phyloP scores from a whole-genome alignment of 2,329 filamentous ascomycete genomes.

The Gnomoniopsis smithogilvyi region DNA sequence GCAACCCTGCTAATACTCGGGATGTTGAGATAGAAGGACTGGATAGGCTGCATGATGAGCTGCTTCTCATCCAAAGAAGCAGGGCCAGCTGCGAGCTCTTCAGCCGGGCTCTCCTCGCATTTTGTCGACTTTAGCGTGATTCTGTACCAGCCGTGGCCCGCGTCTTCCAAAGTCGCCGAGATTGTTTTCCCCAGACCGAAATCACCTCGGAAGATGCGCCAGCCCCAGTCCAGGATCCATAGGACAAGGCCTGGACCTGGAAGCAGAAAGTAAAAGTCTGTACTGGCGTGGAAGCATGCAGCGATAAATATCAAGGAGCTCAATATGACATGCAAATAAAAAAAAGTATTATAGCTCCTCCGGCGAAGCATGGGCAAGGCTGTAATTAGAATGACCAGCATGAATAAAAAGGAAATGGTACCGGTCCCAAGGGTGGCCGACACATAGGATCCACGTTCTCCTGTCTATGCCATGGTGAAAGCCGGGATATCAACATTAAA shows the following conservation, averaged over 20 bases:
- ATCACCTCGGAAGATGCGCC: conserved; percentile 13
- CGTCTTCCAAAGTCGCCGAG: conserved; percentile 8
- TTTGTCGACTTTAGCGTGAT: background rate
- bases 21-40: conserved; percentile 15
- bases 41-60: background rate
- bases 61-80: background rate
- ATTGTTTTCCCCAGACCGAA: background rate
- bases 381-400: conserved; percentile 13
- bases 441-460: conserved; percentile 3
- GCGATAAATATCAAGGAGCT: conserved; percentile 9
- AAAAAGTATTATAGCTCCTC: conserved; percentile 18
- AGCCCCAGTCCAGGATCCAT: conserved; percentile 13
- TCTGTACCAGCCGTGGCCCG: conserved; percentile 10
- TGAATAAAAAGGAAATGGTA: conserved; percentile 1
- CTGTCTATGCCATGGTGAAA: conserved; percentile 11
- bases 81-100: background rate
- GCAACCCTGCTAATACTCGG: conserved; percentile 14
- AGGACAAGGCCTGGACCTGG: conserved; percentile 17
- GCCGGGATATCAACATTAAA: conserved; percentile 18
- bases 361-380: conserved; percentile 16
- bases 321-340: conserved; percentile 15
- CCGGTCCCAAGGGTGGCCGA: conserved; percentile 12
- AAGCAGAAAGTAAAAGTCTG: conserved; percentile 19
- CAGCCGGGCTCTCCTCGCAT: background rate
- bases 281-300: conserved; percentile 17